phyloP scores from a whole-genome alignment of 108 stramenopile species.

The Aurantiochytrium sp. region DNA sequence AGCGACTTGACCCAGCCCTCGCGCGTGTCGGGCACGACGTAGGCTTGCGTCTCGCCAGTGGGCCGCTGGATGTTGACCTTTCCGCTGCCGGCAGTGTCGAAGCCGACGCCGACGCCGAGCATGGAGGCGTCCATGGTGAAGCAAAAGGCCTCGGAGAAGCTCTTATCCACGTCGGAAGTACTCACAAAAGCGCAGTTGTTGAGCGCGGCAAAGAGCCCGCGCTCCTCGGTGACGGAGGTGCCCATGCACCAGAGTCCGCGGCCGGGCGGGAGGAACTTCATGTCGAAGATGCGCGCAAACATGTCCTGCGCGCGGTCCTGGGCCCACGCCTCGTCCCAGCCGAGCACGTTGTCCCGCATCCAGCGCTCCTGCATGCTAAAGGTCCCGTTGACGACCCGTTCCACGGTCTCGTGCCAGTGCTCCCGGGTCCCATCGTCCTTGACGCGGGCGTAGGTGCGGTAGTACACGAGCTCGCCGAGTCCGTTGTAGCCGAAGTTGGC shows the following conservation, averaged over 20 bases:
- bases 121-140: slow-evolving; percentile 61
- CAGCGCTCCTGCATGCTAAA: slow-evolving; percentile 64
- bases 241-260: slow-evolving; percentile 64
- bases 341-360: slow-evolving; percentile 44
- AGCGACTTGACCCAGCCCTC: slow-evolving; percentile 57
- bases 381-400: slow-evolving; percentile 59
- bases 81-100: slow-evolving; percentile 52
- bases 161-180: slow-evolving; percentile 39
- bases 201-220: slow-evolving; percentile 55
- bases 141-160: slow-evolving; percentile 52
- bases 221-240: slow-evolving; percentile 52
- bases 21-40: slow-evolving; percentile 50
- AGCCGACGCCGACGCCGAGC: slow-evolving; percentile 61
- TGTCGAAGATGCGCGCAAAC: slow-evolving; percentile 57
- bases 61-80: background rate
- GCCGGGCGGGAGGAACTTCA: slow-evolving; percentile 62
- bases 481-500: slow-evolving; percentile 59
- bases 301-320: slow-evolving; percentile 52
- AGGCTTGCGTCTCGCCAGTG: background rate
- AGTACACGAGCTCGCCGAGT: slow-evolving; percentile 58
- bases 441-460: slow-evolving; percentile 48
- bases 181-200: slow-evolving; percentile 63
- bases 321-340: slow-evolving; percentile 51
- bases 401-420: slow-evolving; percentile 43
- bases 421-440: slow-evolving; percentile 34